phyloP scores from a whole-genome alignment of 2,329 filamentous ascomycete species.

The Lasiodiplodia citricola region DNA sequence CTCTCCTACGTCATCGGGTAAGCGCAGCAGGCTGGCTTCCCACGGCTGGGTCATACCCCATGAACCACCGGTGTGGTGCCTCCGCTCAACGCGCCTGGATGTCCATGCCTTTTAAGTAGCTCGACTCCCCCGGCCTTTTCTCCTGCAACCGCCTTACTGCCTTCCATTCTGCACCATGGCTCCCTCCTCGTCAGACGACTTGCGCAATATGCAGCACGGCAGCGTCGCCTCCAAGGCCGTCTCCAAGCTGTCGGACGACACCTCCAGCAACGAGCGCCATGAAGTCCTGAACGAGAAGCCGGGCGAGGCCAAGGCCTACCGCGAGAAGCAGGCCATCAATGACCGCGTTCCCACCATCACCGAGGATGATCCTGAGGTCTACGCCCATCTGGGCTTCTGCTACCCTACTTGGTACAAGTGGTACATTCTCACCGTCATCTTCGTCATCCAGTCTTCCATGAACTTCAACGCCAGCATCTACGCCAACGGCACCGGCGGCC shows the following conservation, averaged over 20 bases:
- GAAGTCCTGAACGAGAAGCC: constrained; percentile 10
- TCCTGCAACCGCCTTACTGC: not conserved
- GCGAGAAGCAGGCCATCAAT: constrained; percentile 12
- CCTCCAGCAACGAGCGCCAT: constrained; percentile 9
- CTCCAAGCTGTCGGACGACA: constrained; percentile 5
- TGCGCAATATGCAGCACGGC: not conserved
- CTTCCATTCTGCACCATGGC: not conserved
- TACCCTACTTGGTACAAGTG: constrained; percentile 57
- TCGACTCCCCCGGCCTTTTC: not conserved
- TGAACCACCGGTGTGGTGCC: not conserved
- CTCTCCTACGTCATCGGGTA: constrained; percentile 6
- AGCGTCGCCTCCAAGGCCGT: constrained; percentile 9
- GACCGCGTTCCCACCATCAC: constrained; percentile 12
- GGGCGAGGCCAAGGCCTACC: constrained; percentile 4
- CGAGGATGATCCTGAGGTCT: constrained; percentile 33
- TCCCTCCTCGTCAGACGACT: constrained; percentile 6
- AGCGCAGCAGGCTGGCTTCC: not conserved
- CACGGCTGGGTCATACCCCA: not conserved
- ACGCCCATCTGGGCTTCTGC: constrained; percentile 52
- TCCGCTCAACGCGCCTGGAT: not conserved
- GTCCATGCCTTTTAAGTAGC: not conserved
- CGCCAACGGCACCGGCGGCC: constrained; percentile 52
- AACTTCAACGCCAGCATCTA: constrained; percentile 62
- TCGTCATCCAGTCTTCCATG: constrained; percentile 59
- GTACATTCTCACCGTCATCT: constrained; percentile 57